Evolutionary conservation across 257 asterid species (phyloP).

Genomic region (Eustoma russellianum): DNA sequence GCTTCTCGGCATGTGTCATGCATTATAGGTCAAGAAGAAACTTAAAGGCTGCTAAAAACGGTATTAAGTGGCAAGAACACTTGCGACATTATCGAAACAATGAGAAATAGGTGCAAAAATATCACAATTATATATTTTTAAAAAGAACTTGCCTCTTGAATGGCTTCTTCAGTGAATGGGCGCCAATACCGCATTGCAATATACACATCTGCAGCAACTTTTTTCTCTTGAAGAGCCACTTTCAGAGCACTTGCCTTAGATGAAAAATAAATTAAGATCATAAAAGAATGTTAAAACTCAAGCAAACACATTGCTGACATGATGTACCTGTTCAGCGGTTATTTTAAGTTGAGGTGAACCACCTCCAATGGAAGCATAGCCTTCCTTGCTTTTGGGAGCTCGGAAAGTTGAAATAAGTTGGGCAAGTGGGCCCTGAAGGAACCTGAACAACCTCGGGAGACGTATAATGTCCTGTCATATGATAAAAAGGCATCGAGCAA

Average conservation of each 20-base stretch:
- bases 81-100: no score
- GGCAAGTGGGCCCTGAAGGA: constrained; percentile 90
- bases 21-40: background rate
- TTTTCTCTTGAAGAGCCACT: constrained; percentile 56
- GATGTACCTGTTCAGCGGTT: constrained; percentile 79
- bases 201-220: constrained; percentile 62
- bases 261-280: constrained; percentile 2
- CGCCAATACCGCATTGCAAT: constrained; percentile 99
- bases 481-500: constrained; percentile 1
- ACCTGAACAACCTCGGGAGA: constrained; percentile 79
- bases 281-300: constrained; percentile 6
- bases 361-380: constrained; percentile 96
- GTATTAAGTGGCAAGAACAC: no score
- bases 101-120: background rate
- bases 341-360: constrained; percentile 94
- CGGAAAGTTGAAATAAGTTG: constrained; percentile 70
- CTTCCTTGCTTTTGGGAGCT: constrained; percentile 97
- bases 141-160: constrained; percentile 46
- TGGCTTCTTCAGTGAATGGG: constrained; percentile 98
- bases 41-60: background rate
- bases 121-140: background rate
- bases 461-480: constrained; percentile 78
- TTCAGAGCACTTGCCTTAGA: constrained; percentile 67
- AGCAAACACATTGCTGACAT: background rate
- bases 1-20: no score